phyloP scores from a whole-genome alignment of 305 asterid genomes.

The Solanum hybrid region DNA sequence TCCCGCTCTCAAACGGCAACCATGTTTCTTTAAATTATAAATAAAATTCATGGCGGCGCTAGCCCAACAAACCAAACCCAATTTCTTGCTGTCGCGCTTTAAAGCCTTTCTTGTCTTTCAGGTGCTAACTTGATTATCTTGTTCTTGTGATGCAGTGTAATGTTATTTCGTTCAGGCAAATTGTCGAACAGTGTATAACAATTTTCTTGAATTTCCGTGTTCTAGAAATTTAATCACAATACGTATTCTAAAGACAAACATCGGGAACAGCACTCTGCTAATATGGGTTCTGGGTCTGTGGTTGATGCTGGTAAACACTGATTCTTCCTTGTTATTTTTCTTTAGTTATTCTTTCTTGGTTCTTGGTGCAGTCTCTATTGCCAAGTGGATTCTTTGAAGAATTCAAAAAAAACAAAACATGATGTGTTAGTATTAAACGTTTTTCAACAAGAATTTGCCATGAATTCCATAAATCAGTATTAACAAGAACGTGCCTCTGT shows the following conservation, averaged over 20 bases:
- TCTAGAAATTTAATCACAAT: constrained; percentile 40
- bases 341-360: background rate
- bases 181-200: constrained; percentile 20
- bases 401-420: background rate
- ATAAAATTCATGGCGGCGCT: constrained; percentile 21
- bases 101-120: constrained; percentile 28
- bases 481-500: background rate
- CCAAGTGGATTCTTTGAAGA: background rate
- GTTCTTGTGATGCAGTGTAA: background rate
- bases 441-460: background rate
- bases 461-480: background rate
- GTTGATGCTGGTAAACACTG: constrained; percentile 5
- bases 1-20: constrained; percentile 6
- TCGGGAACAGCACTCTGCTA: constrained; percentile 20
- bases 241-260: constrained; percentile 18
- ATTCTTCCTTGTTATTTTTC: background rate
- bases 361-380: background rate
- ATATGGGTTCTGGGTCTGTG: constrained; percentile 28
- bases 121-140: constrained; percentile 18
- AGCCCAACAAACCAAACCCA: constrained; percentile 23
- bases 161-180: constrained; percentile 22
- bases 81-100: constrained; percentile 24
- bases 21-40: background rate
- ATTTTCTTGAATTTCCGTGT: background rate
- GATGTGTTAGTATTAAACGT: background rate